phyloP scores from a whole-genome alignment of 345 rosid genomes.

The Brassica incana region DNA sequence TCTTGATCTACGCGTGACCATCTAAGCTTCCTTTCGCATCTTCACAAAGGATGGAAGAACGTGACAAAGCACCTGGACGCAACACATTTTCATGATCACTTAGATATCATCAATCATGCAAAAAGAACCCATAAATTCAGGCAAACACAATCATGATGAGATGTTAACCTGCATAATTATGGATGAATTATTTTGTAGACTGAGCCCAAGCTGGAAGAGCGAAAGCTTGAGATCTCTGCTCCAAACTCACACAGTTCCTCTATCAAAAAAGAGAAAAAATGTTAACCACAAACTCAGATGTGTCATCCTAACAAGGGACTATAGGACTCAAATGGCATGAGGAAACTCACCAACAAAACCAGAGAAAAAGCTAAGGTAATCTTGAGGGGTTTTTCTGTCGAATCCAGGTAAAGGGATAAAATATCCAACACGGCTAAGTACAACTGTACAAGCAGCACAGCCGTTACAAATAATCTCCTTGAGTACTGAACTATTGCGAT shows the following conservation, averaged over 20 bases:
- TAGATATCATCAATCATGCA: constrained; percentile 1
- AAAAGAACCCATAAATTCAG: constrained; percentile 1
- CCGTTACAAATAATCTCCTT: constrained; percentile 45
- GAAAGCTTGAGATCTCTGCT: constrained; percentile 80
- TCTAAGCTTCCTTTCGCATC: constrained; percentile 94
- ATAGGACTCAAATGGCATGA: background rate
- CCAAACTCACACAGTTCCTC: constrained; percentile 84
- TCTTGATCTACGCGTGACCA: constrained; percentile 93
- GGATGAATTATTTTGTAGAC: constrained; percentile 85
- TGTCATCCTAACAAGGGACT: background rate
- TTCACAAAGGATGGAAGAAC: constrained; percentile 84
- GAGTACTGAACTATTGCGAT: constrained; percentile 22
- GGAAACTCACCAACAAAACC: constrained; percentile 77
- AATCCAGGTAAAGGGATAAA: constrained; percentile 90
- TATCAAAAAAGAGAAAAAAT: constrained; percentile 30
- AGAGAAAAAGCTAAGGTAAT: constrained; percentile 81
- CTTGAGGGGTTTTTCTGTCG: constrained; percentile 46
- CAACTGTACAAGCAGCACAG: constrained; percentile 39
- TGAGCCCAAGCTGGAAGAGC: constrained; percentile 92
- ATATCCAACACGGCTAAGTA: constrained; percentile 56
- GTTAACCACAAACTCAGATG: constrained; percentile 15
- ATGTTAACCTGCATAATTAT: constrained; percentile 78
- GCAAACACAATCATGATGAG: constrained; percentile 18
- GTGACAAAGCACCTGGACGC: constrained; percentile 74
- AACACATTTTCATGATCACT: constrained; percentile 11